A percentile compares a stretch with the other conserved stretches of the same genome.
These are phyloP conservation scores for Breviolum minutum DNA, from an alignment of 73 alveolate genomes.

Conservation along the genomic window DNA sequence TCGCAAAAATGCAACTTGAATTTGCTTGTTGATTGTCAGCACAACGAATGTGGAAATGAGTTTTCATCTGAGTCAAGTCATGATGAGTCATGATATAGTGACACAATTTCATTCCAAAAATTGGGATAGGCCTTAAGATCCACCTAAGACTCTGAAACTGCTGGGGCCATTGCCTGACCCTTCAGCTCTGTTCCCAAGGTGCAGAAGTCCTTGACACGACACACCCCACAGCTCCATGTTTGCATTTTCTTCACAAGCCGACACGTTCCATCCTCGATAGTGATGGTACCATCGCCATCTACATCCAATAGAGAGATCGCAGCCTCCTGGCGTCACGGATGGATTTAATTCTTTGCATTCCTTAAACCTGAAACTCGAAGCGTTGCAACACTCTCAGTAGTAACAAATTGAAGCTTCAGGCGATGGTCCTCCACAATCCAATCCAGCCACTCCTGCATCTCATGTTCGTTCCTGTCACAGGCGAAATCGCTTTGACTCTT, in stretches of 20 bases:
- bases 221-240: background rate
- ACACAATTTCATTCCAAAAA: too few relatives aligned
- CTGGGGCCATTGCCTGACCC: background rate
- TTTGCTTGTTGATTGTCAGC: background rate
- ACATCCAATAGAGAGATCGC: background rate
- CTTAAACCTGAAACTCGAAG: background rate
- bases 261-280: background rate
- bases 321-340: conserved; percentile 5
- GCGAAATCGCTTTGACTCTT: background rate
- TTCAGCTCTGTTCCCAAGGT: background rate
- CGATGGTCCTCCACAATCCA: conserved; percentile 29
- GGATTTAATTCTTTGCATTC: too few relatives aligned
- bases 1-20: background rate
- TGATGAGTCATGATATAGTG: too few relatives aligned
- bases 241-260: background rate
- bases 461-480: background rate
- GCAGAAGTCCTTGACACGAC: conserved; percentile 16
- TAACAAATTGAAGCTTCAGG: background rate
- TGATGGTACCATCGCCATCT: conserved; percentile 22
- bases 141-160: too few relatives aligned
- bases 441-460: conserved; percentile 16
- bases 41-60: too few relatives aligned
- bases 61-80: too few relatives aligned
- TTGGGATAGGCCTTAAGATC: too few relatives aligned
- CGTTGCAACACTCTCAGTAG: background rate